Base-by-base conservation (phyloP, 345 rosid genomes). In the Ceriops tagal region DNA sequence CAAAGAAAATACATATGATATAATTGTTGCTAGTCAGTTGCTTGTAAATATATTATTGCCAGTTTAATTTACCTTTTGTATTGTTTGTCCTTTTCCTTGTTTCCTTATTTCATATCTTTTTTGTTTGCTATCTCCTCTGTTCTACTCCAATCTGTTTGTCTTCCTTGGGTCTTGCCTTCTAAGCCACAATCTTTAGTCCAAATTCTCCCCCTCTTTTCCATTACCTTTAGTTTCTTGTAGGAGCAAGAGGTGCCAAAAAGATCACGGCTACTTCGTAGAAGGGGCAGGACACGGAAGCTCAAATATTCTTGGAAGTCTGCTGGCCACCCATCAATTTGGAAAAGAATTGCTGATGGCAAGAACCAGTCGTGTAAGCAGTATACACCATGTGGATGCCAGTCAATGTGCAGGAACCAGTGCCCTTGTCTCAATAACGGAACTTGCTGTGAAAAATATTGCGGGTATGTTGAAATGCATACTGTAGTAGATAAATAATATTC, bases 371-470 rank as follows among this genome's bases (percentile, higher is more conserved):
- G 86, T 72, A 88, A 85, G 83, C 99, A 86, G 52, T 95, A 85
- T 74, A 80, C 90, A 75, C 99, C 97, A 34, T 95, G 99, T 79
- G 93, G 90, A 71, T 95, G 99, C 82, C 84, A 82, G 59, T 73
- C 89, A 27, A 79, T 79, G 75, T 95, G 99, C 74, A 96, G 97
- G 77, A 88, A 86, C 76, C 83, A 87, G 49, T 95, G 99, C 75
- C 63, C 87, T 60, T 95, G 99, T 81, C 80, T 78, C 62, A 53
- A 80, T 60, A 85, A 77, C 67, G 91, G 86, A 72, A 89, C 96
- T 66, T 92, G 96, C 80, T 95, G 99, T 68, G 98, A 93, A 71
- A 93, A 93, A 74, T 93, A 88, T 66, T 93, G 98, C 58, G 97
- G 98, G 98, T 93, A 89, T 61, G 92, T 78, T 71, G 68, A 65